Percentiles rank a stretch among this genome's conserved stretches.
phyloP scores from a whole-genome alignment of 192 early-diverging fungal species.

The Allomyces arbusculus region DNA sequence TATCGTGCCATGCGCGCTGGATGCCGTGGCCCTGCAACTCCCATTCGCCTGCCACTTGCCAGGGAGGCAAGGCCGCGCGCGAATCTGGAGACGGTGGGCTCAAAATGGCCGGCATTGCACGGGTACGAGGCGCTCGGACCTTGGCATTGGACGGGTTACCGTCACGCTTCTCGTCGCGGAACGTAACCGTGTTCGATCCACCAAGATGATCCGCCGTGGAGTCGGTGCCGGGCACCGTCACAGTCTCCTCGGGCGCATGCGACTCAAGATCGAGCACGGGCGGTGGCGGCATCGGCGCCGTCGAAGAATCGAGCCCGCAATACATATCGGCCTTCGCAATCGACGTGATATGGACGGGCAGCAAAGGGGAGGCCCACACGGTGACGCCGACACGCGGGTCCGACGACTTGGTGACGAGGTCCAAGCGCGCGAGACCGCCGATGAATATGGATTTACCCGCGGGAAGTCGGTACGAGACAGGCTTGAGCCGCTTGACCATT shows the following conservation, averaged over 20 bases:
- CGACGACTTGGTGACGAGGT: conserved; percentile 21
- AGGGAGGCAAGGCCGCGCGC: conserved; percentile 12
- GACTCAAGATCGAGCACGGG: too few relatives aligned
- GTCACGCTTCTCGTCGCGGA: neutral
- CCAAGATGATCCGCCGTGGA: neutral
- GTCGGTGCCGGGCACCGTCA: neutral
- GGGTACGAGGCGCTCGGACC: neutral
- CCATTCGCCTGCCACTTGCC: conserved; percentile 16
- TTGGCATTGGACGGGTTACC: neutral
- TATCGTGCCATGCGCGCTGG: conserved; percentile 24
- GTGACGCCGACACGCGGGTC: conserved; percentile 24
- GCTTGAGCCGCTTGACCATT: conserved; percentile 19
- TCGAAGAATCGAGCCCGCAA: neutral
- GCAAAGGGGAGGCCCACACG: conserved; percentile 16
- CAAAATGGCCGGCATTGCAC: conserved; percentile 9
- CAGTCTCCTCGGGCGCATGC: neutral
- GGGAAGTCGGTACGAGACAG: conserved; percentile 29
- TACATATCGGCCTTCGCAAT: conserved; percentile 17
- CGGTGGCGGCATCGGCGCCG: too few relatives aligned
- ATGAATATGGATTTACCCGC: conserved; percentile 30
- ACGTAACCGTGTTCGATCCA: neutral
- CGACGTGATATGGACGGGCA: conserved; percentile 35
- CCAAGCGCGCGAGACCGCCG: conserved; percentile 33
- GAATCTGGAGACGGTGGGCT: conserved; percentile 15
- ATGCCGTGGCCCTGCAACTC: conserved; percentile 18